Base-by-base conservation (phyloP, 2,329 filamentous ascomycete genomes). In the Drechslera avenae region DNA sequence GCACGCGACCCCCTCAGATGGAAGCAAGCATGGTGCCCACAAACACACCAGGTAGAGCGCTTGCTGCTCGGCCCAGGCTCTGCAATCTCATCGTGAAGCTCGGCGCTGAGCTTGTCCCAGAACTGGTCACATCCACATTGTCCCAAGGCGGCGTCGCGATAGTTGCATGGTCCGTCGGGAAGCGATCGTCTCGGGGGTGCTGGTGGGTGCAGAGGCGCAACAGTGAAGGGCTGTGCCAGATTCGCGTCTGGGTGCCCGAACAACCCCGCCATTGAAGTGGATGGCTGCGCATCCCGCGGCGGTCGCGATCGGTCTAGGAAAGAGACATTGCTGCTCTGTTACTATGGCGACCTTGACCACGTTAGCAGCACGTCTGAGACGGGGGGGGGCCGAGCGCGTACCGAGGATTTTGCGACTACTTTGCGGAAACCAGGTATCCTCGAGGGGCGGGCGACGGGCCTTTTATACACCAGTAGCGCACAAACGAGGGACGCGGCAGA, bases 1-100 rank as follows among this genome's bases (percentile, higher is more conserved):
- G 56, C 57, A 51, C 57, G 64, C 57, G 61, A 48, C 34, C 55
- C 59, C 35, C 52, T 59, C 23, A 75, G 68, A 69, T 84, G 81
- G 63, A 79, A 83, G 66, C 81, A 83, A 5, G 81, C 80, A 74
- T 84, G 81, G 65, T 84, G 81, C 33, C 78, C 78, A 59, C 81
- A 84, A 47, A 79, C 77, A 67, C 81, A 84, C 69, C 66, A 76
- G 2, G 76, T 76, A 17, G 68, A 71, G 56, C 65, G 66, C 56
- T 66, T 56, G 42, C 60, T 68, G 53, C 57, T 53, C 10, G 60
- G 50, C 28, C 56, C 62, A 45, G 67, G 53, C 37, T 66, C 59
- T 13, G 43, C 46, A 44, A 66, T 69, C 12, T 55, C 63, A 18
- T 67, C 60, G 40, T 73, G 67, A 16, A 72, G 49, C 32, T 72